Conservation (phyloP, 2,329 filamentous ascomycete species). For the Diaporthe citrichinensis region DNA sequence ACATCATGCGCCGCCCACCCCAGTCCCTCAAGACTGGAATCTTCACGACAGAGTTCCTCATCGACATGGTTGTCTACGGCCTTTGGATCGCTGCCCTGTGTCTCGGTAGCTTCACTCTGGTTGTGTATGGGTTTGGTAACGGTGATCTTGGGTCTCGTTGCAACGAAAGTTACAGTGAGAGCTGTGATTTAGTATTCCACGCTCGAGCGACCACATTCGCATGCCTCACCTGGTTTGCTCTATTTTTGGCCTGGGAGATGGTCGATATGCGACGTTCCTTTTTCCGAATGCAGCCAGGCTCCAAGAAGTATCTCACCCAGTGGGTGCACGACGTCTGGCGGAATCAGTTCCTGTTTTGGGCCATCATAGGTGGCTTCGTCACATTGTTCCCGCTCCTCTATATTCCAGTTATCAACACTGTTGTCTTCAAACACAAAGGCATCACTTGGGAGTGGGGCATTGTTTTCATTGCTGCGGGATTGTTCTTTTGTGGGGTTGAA, state of each 20-base stretch:
- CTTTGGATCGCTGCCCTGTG: slow-evolving; percentile 74
- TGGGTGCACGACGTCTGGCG: slow-evolving; percentile 70
- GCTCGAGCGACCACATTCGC: slow-evolving; percentile 77
- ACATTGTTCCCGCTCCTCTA: slow-evolving; percentile 74
- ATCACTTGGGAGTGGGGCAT: slow-evolving; percentile 81
- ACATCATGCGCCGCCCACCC: slow-evolving; percentile 76
- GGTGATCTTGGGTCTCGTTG: slow-evolving; percentile 72
- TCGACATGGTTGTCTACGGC: slow-evolving; percentile 75
- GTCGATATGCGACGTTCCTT: slow-evolving; percentile 75
- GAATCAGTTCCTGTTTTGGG: slow-evolving; percentile 67
- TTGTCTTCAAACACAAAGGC: slow-evolving; percentile 75
- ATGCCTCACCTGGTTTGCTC: slow-evolving; percentile 76
- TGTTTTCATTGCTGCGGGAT: slow-evolving; percentile 70
- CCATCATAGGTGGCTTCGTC: slow-evolving; percentile 66
- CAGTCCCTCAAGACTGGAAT: slow-evolving; percentile 70
- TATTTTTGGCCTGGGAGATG: slow-evolving; percentile 80
- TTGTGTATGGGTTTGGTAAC: slow-evolving; percentile 68
- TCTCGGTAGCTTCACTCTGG: slow-evolving; percentile 69
- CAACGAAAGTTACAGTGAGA: slow-evolving; percentile 65
- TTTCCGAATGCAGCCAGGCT: slow-evolving; percentile 62
- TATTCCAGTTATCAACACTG: slow-evolving; percentile 76
- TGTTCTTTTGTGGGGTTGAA: slow-evolving; percentile 77
- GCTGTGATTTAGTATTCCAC: slow-evolving; percentile 72
- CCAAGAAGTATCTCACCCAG: slow-evolving; percentile 54
- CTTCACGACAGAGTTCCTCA: slow-evolving; percentile 74